phyloP scores from a whole-genome alignment of 2,329 filamentous ascomycete species.

The Aspergillus fischeri region DNA sequence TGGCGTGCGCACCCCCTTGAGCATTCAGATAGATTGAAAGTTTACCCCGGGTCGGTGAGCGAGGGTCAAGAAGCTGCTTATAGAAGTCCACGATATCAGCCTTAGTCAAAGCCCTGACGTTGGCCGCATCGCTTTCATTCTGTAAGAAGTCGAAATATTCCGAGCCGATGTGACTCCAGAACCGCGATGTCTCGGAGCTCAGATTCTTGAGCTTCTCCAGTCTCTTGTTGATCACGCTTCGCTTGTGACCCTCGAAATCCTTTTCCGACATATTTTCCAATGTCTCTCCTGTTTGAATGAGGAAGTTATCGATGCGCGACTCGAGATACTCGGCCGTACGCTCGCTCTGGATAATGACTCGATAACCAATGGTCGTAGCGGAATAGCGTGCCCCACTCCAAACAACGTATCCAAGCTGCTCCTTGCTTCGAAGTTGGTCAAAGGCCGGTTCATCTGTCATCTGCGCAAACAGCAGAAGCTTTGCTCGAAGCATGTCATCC shows the following conservation, averaged over 20 bases:
- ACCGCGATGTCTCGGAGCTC: conserved; percentile 72
- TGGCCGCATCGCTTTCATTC: conserved; percentile 71
- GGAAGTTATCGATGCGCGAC: conserved; percentile 79
- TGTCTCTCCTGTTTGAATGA: conserved; percentile 61
- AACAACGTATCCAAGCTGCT: conserved; percentile 95
- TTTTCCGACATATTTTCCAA: conserved; percentile 72
- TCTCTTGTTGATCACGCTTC: conserved; percentile 79
- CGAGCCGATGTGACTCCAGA: conserved; percentile 79
- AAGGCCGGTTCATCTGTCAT: conserved; percentile 92
- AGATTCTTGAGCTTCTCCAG: conserved; percentile 92
- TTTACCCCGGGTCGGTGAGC: conserved; percentile 72
- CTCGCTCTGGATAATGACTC: conserved; percentile 92
- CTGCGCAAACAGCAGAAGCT: conserved; percentile 77
- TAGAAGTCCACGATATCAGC: conserved; percentile 77
- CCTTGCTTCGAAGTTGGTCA: conserved; percentile 90
- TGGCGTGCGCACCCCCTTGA: conserved; percentile 53
- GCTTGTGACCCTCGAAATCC: conserved; percentile 88
- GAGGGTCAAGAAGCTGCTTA: conserved; percentile 67
- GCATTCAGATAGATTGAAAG: conserved; percentile 79
- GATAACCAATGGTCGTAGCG: conserved; percentile 76
- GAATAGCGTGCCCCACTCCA: conserved; percentile 73
- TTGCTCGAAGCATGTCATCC: conserved; percentile 68
- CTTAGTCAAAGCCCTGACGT: conserved; percentile 72
- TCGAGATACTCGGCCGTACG: conserved; percentile 79
- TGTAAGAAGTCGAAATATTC: conserved; percentile 89